Evolutionary conservation across 192 early-diverging fungal species (phyloP).

Genomic region (Umbelopsis sp.): DNA sequence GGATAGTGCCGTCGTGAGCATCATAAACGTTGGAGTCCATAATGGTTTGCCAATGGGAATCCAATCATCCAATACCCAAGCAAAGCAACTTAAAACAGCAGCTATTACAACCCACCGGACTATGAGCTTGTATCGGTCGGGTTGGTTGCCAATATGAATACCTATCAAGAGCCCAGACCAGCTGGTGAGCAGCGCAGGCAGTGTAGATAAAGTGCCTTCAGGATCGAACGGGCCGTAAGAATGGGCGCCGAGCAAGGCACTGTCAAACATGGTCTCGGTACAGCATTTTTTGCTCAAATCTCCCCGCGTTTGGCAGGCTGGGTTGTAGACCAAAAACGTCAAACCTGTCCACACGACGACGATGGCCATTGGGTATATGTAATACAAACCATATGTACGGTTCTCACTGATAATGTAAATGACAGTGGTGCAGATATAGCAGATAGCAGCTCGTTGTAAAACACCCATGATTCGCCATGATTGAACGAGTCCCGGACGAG

Average conservation of each 20-base stretch:
- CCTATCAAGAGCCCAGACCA: constrained; percentile 52
- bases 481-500: constrained; percentile 5
- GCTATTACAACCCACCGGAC: constrained; percentile 1
- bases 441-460: constrained; percentile 50
- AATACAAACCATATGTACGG: not conserved
- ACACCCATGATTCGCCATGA: constrained; percentile 42
- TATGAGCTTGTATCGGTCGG: constrained; percentile 1
- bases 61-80: constrained; percentile 25
- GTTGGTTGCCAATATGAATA: constrained; percentile 20
- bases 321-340: constrained; percentile 27
- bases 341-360: constrained; percentile 26
- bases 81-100: not conserved
- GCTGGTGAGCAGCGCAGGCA: constrained; percentile 46
- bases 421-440: constrained; percentile 38
- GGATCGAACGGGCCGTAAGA: constrained; percentile 41
- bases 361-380: constrained; percentile 2
- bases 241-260: not conserved
- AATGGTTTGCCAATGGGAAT: constrained; percentile 55
- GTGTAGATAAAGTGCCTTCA: constrained; percentile 52
- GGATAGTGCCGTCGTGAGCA: constrained; percentile 40
- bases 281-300: constrained; percentile 8
- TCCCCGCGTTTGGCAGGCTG: constrained; percentile 25
- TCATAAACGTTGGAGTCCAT: constrained; percentile 57
- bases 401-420: not conserved
- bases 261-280: constrained; percentile 12